These are phyloP conservation scores for Boletus vinaceobasis DNA, from an alignment of 768 basidiomycete species.

Conservation along the genomic window DNA sequence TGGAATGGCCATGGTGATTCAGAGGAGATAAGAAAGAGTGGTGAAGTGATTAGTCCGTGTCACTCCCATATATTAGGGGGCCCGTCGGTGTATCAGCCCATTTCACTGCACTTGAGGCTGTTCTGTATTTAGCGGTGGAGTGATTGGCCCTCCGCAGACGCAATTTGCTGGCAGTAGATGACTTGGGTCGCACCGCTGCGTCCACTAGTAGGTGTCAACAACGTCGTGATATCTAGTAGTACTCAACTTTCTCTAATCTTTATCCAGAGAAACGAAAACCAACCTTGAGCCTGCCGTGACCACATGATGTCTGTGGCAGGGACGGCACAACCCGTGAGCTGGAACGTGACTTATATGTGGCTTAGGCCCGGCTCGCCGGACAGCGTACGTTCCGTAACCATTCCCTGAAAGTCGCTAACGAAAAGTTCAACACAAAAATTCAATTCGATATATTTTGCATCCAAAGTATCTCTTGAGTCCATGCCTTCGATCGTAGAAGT, in stretches of 20 bases:
- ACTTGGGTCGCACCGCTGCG: background rate
- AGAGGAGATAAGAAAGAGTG: background rate
- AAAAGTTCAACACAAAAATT: no score
- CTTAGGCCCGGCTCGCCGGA: no score
- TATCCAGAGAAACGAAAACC: background rate
- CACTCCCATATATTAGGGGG: background rate
- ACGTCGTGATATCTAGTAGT: background rate
- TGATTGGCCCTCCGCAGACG: background rate
- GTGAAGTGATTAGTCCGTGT: background rate
- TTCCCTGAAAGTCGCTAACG: no score
- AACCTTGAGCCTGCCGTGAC: background rate
- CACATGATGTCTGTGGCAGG: background rate
- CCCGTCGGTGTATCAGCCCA: background rate
- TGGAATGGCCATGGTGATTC: slow-evolving; percentile 7
- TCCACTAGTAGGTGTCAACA: no score
- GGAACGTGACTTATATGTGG: no score
- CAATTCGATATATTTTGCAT: no score
- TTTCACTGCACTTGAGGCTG: background rate
- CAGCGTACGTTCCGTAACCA: no score
- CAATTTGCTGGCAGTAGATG: background rate
- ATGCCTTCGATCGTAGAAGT: no score
- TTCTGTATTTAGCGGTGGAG: background rate
- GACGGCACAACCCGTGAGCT: no score
- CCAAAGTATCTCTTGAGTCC: no score
- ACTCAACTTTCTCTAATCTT: background rate